Conservation (phyloP, 2,329 filamentous ascomycete species). For the Incumbomyces delicatus region DNA sequence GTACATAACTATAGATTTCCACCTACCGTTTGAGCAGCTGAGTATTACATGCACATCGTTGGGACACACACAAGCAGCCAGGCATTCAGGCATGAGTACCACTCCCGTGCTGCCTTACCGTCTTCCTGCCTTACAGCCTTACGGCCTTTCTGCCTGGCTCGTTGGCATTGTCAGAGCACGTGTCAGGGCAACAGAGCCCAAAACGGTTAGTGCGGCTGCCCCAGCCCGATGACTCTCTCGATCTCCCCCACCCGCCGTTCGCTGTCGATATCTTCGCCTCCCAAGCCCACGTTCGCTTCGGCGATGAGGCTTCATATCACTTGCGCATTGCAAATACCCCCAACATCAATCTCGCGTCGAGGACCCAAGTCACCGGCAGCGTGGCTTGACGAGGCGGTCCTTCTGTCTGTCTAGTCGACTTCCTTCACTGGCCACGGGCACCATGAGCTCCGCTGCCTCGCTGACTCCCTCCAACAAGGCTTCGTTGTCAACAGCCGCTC, state of each 20-base stretch:
- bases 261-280: not conserved
- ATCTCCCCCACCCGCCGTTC: not conserved
- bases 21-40: no score
- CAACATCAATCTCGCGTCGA: constrained; percentile 8
- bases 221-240: not conserved
- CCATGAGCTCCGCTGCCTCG: constrained; percentile 4
- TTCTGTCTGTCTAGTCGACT: not conserved
- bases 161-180: no score
- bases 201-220: no score
- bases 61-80: no score
- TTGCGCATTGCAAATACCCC: not conserved
- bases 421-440: not conserved
- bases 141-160: no score
- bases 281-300: constrained; percentile 11
- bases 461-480: constrained; percentile 20
- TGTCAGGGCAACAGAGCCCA: no score
- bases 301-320: constrained; percentile 12
- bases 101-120: no score
- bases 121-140: no score
- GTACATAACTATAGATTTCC: no score
- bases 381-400: constrained; percentile 14
- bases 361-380: constrained; percentile 16
- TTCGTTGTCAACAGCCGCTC: constrained; percentile 10
- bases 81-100: no score
- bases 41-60: no score